Evolutionary conservation across 805 yeast species (phyloP).

Genomic region (Kurtzmaniella cleridarum): DNA sequence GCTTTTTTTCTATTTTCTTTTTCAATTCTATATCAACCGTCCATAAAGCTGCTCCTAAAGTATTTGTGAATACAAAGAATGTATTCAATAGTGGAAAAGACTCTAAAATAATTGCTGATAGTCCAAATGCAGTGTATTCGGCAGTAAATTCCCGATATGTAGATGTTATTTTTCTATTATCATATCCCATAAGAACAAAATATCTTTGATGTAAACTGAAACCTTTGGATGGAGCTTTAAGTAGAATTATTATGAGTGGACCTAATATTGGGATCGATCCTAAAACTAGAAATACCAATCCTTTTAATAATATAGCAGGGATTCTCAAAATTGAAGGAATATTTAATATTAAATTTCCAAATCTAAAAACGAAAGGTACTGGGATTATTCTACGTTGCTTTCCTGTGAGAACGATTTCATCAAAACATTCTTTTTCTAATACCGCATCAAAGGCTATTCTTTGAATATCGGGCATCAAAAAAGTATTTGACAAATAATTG

Average conservation of each 20-base stretch:
- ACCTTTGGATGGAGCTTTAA: slow-evolving; percentile 54
- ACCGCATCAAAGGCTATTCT: slow-evolving; percentile 44
- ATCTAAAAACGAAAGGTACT: slow-evolving; percentile 24
- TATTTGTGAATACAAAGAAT: slow-evolving; percentile 53
- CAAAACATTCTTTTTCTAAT: slow-evolving; percentile 39
- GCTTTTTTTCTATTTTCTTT: slow-evolving; percentile 7
- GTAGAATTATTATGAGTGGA: slow-evolving; percentile 44
- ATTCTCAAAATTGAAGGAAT: slow-evolving; percentile 34
- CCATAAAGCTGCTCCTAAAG: slow-evolving; percentile 64
- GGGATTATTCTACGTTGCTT: slow-evolving; percentile 25
- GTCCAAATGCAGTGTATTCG: slow-evolving; percentile 48
- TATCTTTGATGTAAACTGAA: slow-evolving; percentile 49
- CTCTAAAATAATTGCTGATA: slow-evolving; percentile 46
- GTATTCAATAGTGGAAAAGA: slow-evolving; percentile 49
- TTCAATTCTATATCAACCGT: slow-evolving; percentile 32
- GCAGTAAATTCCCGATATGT: slow-evolving; percentile 32
- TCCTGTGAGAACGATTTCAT: slow-evolving; percentile 38
- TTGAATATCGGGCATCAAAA: slow-evolving; percentile 45
- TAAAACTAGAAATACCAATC: slow-evolving; percentile 30
- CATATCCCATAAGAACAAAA: slow-evolving; percentile 50
- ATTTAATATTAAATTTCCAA: slow-evolving; percentile 22
- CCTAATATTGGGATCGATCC: slow-evolving; percentile 55
- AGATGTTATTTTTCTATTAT: slow-evolving; percentile 33
- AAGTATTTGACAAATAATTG: slow-evolving; percentile 32
- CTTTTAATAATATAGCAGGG: slow-evolving; percentile 36